These are phyloP conservation scores for Fomitopsis betulina DNA, from an alignment of 1,284 basidiomycete species.

Conservation along the genomic window DNA sequence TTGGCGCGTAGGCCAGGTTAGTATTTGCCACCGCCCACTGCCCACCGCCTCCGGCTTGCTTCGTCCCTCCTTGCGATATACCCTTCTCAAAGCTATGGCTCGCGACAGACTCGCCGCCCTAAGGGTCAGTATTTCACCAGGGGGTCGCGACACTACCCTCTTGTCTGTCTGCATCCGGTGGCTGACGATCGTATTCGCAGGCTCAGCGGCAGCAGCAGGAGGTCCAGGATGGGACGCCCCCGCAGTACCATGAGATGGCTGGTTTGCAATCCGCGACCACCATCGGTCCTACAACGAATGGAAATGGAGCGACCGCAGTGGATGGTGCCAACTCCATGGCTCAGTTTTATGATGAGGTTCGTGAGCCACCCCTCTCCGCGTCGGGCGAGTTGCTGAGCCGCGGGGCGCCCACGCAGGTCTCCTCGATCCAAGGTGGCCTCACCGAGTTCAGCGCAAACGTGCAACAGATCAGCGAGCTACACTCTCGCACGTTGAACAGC, in stretches of 20 bases:
- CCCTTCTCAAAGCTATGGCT: slow-evolving; percentile 28
- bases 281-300: slow-evolving; percentile 18
- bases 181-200: slow-evolving; percentile 21
- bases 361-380: slow-evolving; percentile 5
- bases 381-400: neutral
- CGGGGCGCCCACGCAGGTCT: slow-evolving; percentile 21
- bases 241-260: slow-evolving; percentile 29
- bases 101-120: slow-evolving; percentile 37
- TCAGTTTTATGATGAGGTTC: slow-evolving; percentile 37
- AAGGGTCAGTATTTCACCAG: slow-evolving; percentile 28
- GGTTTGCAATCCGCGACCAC: slow-evolving; percentile 18
- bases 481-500: slow-evolving; percentile 53
- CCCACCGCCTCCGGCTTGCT: too few relatives aligned
- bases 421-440: slow-evolving; percentile 56
- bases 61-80: slow-evolving; percentile 25
- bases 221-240: slow-evolving; percentile 12
- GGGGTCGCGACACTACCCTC: neutral
- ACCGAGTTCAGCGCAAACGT: slow-evolving; percentile 52
- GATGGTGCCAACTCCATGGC: slow-evolving; percentile 28
- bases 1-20: neutral
- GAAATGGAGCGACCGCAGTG: slow-evolving; percentile 20
- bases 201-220: slow-evolving; percentile 30
- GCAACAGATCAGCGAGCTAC: slow-evolving; percentile 51
- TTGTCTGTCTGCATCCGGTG: slow-evolving; percentile 3
- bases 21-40: slow-evolving; percentile 2